phyloP scores from a whole-genome alignment of 371 early-diverging fungal species.

The Batrachochytrium dendrobatidis region DNA sequence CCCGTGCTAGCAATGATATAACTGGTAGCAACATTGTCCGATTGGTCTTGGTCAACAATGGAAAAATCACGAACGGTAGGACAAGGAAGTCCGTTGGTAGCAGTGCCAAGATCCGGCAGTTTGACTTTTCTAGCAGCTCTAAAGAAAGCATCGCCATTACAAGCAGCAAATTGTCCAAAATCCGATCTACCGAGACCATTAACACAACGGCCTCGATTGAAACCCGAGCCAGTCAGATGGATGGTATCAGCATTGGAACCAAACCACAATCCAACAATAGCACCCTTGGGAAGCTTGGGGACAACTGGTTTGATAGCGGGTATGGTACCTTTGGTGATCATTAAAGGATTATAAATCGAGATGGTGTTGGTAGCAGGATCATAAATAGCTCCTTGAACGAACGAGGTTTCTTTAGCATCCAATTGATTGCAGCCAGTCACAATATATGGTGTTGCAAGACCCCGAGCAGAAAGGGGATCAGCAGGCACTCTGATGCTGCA shows the following conservation, averaged over 20 bases:
- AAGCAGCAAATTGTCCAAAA: slow-evolving; percentile 33
- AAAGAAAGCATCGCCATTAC: slow-evolving; percentile 26
- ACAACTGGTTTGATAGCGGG: slow-evolving; percentile 19
- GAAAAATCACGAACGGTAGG: slow-evolving; percentile 25
- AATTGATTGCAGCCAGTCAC: slow-evolving; percentile 15
- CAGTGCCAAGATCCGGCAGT: slow-evolving; percentile 22
- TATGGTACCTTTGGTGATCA: slow-evolving; percentile 20
- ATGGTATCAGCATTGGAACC: slow-evolving; percentile 26
- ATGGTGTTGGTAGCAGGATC: slow-evolving; percentile 19
- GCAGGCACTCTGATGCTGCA: no score
- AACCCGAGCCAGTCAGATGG: slow-evolving; percentile 14
- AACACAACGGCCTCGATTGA: slow-evolving; percentile 24
- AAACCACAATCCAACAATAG: slow-evolving; percentile 31
- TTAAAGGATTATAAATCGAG: slow-evolving; percentile 27
- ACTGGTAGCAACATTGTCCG: slow-evolving; percentile 30
- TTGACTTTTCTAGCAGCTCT: slow-evolving; percentile 13
- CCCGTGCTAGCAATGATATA: slow-evolving; percentile 15
- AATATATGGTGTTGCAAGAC: no score
- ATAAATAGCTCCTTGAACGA: slow-evolving; percentile 26
- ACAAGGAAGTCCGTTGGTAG: slow-evolving; percentile 20
- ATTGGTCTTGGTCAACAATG: slow-evolving; percentile 31
- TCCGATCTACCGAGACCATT: slow-evolving; percentile 12
- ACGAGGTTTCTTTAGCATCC: slow-evolving; percentile 12
- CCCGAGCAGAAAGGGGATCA: no score
- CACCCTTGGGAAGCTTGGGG: slow-evolving; percentile 21